These are phyloP conservation scores for Trypanosoma caninum DNA, from an alignment of 208 protist genomes.

Conservation along the genomic window DNA sequence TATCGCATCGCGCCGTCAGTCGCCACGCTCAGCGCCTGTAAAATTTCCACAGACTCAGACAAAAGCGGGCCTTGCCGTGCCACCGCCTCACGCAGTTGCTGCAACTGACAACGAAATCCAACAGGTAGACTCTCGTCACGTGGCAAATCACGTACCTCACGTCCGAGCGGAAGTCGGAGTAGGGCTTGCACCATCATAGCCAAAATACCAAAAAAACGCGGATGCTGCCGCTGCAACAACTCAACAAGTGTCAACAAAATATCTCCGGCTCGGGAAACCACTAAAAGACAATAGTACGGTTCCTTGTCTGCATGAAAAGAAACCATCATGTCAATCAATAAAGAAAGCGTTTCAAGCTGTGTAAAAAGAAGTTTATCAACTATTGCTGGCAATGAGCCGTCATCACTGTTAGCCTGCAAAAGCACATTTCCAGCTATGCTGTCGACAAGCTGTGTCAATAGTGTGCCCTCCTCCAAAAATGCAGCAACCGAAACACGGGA, in stretches of 20 bases:
- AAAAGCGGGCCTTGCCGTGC: constrained; percentile 38
- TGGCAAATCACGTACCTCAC: constrained; percentile 4
- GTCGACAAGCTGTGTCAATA: constrained; percentile 55
- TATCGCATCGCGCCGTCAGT: constrained; percentile 43
- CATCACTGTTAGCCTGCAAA: constrained; percentile 11
- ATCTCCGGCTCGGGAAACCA: constrained; percentile 46
- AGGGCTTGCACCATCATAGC: constrained; percentile 43
- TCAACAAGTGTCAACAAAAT: constrained; percentile 52
- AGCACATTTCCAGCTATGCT: constrained; percentile 47
- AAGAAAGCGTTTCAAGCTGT: constrained; percentile 57
- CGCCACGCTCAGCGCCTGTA: constrained; percentile 36
- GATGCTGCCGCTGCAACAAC: constrained; percentile 42
- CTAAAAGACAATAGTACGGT: constrained; percentile 66
- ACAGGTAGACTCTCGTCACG: constrained; percentile 19
- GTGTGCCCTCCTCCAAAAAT: constrained; percentile 70
- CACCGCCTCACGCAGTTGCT: constrained; percentile 38
- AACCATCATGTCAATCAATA: constrained; percentile 70
- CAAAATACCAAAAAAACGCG: constrained; percentile 59
- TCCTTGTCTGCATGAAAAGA: constrained; percentile 62
- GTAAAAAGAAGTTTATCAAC: constrained; percentile 58
- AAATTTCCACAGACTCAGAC: constrained; percentile 38
- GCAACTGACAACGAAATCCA: constrained; percentile 40
- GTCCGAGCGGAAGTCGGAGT: constrained; percentile 53
- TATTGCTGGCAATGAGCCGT: constrained; percentile 20
- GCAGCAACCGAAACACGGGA: constrained; percentile 69